Conservation (phyloP, 352 stramenopile species). For the Phytophthora sansomeana region DNA sequence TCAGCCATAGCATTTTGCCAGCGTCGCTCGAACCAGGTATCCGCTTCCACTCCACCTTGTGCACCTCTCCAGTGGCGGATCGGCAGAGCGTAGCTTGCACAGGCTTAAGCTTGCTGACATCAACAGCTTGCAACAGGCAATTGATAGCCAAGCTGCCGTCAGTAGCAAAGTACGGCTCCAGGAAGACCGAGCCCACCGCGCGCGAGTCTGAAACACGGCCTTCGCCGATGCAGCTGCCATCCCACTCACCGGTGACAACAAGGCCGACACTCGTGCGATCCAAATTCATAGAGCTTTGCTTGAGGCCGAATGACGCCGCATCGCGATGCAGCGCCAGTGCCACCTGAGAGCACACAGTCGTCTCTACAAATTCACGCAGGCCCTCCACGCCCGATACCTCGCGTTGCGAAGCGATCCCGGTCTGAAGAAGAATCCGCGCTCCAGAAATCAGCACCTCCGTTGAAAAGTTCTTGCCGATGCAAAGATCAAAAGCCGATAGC, state of each 20-base stretch:
- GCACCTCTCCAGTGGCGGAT: constrained; percentile 52
- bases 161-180: constrained; percentile 74
- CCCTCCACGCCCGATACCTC: constrained; percentile 70
- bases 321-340: constrained; percentile 74
- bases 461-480: constrained; percentile 85
- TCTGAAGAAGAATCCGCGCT: constrained; percentile 80
- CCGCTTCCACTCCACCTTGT: constrained; percentile 80
- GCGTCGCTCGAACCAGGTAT: constrained; percentile 82
- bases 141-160: constrained; percentile 68
- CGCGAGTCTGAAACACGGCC: constrained; percentile 82
- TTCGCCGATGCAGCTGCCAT: constrained; percentile 87
- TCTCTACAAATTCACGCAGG: constrained; percentile 76
- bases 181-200: constrained; percentile 69
- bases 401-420: constrained; percentile 59
- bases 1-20: constrained; percentile 77
- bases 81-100: constrained; percentile 48
- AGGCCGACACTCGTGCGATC: constrained; percentile 80
- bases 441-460: constrained; percentile 84
- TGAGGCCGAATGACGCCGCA: constrained; percentile 74
- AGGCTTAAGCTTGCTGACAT: constrained; percentile 47
- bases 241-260: constrained; percentile 80
- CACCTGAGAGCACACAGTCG: constrained; percentile 80
- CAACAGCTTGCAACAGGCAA: constrained; percentile 78
- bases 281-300: constrained; percentile 81
- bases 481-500: constrained; percentile 81